Conservation (phyloP, 768 basidiomycete genomes). For the Amanita fuliginea region DNA sequence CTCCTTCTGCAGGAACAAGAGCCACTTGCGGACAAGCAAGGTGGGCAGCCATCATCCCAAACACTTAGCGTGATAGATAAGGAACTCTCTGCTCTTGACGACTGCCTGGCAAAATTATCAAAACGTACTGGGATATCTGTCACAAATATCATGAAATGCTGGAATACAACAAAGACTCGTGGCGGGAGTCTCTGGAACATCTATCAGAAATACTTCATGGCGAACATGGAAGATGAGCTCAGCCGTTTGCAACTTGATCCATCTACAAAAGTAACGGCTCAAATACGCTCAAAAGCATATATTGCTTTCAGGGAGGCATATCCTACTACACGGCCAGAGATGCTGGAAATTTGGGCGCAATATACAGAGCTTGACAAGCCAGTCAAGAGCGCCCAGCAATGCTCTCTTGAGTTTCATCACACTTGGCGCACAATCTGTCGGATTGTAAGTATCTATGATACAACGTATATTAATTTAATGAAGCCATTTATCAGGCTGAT, state of each 20-base stretch:
- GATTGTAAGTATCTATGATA: too few relatives aligned
- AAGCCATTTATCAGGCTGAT: too few relatives aligned
- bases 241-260: background rate
- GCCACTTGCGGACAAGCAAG: background rate
- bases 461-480: too few relatives aligned
- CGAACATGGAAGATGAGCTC: background rate
- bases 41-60: constrained; percentile 1
- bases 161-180: background rate
- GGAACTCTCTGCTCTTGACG: background rate
- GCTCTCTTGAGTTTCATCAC: too few relatives aligned
- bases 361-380: too few relatives aligned
- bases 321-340: too few relatives aligned
- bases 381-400: too few relatives aligned
- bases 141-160: background rate
- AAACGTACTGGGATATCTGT: background rate
- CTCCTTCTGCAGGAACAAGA: background rate
- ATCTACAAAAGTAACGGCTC: background rate
- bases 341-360: too few relatives aligned
- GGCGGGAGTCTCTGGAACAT: background rate
- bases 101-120: background rate
- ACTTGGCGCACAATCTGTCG: too few relatives aligned
- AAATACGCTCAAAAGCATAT: background rate
- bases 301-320: too few relatives aligned
- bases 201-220: background rate
- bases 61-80: constrained; percentile 4